Evolutionary conservation across 345 rosid genomes (phyloP), one percentile per base, ranked within the genome.

Genomic region (Euphorbia tirucalli): DNA sequence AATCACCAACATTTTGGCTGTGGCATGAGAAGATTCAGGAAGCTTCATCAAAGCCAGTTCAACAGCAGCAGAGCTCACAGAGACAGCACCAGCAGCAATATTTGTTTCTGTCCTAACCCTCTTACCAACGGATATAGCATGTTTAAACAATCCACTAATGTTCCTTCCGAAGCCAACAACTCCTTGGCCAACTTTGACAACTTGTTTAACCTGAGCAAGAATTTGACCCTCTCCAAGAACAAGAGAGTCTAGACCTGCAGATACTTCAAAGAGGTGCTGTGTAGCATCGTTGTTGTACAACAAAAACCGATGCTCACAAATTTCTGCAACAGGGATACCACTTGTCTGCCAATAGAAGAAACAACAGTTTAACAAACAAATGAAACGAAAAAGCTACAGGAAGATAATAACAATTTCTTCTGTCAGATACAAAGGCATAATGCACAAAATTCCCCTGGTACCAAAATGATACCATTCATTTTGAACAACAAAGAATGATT

Each of bases 221-320:
- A 84, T 82, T 64, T 84, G 85, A 32, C 85, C 85, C 71, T 84
- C 87, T 75, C 85, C 85, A 13, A 84, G 77, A 71, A 82, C 82
- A 44, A 84, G 85, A 46, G 87, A 82, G 69, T 84, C 97, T 0
- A 95, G 91, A 71, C 99, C 99, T 0, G 97, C 92, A 37, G 99
- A 90, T 19, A 95, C 99, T 80, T 95, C 97, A 30, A 95, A 95
- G 9, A 95, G 69, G 78, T 90, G 97, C 71, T 79, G 87, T 0
- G 99, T 89, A 19, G 93, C 97, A 68, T 95, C 97, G 39, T 92
- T 92, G 86, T 95, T 89, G 61, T 87, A 82, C 80, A 95, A 72
- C 69, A 95, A 77, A 80, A 95, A 92, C 68, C 89, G 92, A 81
- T 95, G 96, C 71, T 90, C 78, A 43, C 91, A 82, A 57, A 84